phyloP scores from a whole-genome alignment of 2,329 filamentous ascomycete genomes.

The Colletotrichum eremochloae region DNA sequence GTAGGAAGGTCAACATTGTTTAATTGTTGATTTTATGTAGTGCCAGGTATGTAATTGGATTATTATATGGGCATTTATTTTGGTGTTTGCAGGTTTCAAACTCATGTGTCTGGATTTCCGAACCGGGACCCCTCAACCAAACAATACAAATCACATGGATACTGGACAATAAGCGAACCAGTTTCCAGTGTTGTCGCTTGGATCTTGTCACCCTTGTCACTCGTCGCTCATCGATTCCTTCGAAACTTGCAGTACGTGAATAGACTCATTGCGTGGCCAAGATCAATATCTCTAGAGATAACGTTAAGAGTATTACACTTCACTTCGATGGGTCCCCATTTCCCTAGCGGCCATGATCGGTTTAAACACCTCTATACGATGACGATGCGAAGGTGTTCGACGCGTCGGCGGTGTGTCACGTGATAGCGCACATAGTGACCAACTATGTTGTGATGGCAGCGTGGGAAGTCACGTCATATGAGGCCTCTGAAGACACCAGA shows the following conservation, averaged over 20 bases:
- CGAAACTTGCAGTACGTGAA: too few relatives aligned
- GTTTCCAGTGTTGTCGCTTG: background rate
- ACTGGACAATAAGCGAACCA: too few relatives aligned
- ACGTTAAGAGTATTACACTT: background rate
- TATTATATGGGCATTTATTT: background rate
- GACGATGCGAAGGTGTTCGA: background rate
- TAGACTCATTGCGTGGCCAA: too few relatives aligned
- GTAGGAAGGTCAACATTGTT: background rate
- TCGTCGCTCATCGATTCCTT: background rate
- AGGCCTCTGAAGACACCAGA: too few relatives aligned
- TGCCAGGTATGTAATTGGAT: background rate
- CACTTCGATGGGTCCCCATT: background rate
- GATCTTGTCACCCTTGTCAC: background rate
- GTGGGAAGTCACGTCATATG: background rate
- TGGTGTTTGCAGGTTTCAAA: background rate
- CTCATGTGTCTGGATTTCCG: background rate
- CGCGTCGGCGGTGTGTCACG: background rate
- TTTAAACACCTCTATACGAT: background rate
- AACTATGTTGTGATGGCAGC: background rate
- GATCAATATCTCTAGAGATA: background rate
- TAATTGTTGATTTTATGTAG: background rate
- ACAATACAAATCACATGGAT: background rate
- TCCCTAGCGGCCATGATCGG: background rate
- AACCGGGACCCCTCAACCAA: background rate
- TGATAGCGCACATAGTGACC: background rate